Evolutionary conservation across 176 grass and related monocot species (phyloP).

Genomic region (Dactylis glomerata): DNA sequence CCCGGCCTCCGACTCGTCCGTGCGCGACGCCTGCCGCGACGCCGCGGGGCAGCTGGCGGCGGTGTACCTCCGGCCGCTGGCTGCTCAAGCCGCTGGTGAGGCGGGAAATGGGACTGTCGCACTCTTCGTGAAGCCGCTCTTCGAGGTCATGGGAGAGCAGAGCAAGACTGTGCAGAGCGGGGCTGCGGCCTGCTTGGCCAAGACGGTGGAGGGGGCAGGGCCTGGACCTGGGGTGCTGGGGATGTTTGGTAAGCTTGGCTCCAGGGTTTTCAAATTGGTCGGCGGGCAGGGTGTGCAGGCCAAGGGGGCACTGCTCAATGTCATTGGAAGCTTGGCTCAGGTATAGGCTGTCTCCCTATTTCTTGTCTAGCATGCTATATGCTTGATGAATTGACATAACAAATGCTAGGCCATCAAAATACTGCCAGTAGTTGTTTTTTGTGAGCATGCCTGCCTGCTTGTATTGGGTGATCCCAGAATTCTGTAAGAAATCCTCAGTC

Average conservation of each 20-base stretch:
- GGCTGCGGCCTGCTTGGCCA: slow-evolving; percentile 76
- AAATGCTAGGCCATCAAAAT: slow-evolving; percentile 6
- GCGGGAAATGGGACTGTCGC: slow-evolving; percentile 48
- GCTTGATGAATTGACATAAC: slow-evolving; percentile 9
- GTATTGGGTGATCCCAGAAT: not conserved
- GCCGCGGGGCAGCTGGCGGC: slow-evolving; percentile 55
- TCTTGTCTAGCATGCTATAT: slow-evolving; percentile 6
- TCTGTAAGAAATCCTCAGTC: not conserved
- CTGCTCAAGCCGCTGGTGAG: not conserved
- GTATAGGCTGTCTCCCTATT: slow-evolving; percentile 17
- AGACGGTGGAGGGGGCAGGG: slow-evolving; percentile 70
- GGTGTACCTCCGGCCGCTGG: slow-evolving; percentile 60
- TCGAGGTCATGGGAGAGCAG: slow-evolving; percentile 90
- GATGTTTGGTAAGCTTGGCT: slow-evolving; percentile 75
- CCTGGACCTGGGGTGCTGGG: slow-evolving; percentile 21
- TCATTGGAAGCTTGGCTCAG: slow-evolving; percentile 79
- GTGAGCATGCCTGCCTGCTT: not conserved
- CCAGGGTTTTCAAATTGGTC: slow-evolving; percentile 78
- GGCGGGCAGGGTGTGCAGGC: slow-evolving; percentile 74
- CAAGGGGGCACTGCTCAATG: slow-evolving; percentile 69
- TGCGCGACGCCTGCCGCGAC: slow-evolving; percentile 80
- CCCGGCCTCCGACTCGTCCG: slow-evolving; percentile 69
- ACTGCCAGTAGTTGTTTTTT: not conserved
- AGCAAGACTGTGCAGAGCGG: slow-evolving; percentile 86
- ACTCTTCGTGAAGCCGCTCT: slow-evolving; percentile 80